Conservation (phyloP, 768 basidiomycete species). For the Strobilomyces echinocephalus region DNA sequence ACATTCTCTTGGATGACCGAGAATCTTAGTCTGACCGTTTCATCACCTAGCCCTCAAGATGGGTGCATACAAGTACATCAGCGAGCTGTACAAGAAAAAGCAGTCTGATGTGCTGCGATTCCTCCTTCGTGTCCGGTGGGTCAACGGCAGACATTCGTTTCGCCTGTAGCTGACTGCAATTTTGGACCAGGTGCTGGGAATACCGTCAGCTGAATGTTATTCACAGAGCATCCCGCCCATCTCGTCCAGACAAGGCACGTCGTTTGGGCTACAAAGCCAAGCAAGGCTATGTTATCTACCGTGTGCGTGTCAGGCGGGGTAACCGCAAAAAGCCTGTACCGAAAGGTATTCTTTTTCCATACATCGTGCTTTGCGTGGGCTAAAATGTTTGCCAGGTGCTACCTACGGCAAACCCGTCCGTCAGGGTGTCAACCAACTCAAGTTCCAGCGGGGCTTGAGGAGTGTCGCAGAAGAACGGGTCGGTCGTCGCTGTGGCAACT, state of each 20-base stretch:
- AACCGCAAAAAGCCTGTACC: slow-evolving; percentile 99
- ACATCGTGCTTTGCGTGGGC: background rate
- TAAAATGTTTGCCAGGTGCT: slow-evolving; percentile 54
- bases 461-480: slow-evolving; percentile 98
- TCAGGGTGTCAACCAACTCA: slow-evolving; percentile 99
- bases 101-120: slow-evolving; percentile 97
- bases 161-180: slow-evolving; percentile 3
- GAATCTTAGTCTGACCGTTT: slow-evolving; percentile 13
- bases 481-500: slow-evolving; percentile 90
- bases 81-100: slow-evolving; percentile 98
- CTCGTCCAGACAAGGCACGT: slow-evolving; percentile 98
- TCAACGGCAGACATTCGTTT: slow-evolving; percentile 5
- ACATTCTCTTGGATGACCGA: slow-evolving; percentile 12
- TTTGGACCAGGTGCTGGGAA: slow-evolving; percentile 82
- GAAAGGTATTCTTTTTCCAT: slow-evolving; percentile 66
- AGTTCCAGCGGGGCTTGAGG: slow-evolving; percentile 90
- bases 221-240: slow-evolving; percentile 96
- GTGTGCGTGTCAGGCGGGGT: slow-evolving; percentile 93
- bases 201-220: slow-evolving; percentile 98
- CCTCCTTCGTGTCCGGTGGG: slow-evolving; percentile 91
- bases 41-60: slow-evolving; percentile 49
- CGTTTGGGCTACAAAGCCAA: slow-evolving; percentile 99
- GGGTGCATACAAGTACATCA: slow-evolving; percentile 95
- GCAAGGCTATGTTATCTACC: slow-evolving; percentile 98
- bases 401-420: slow-evolving; percentile 99